Evolutionary conservation across 257 asterid species (phyloP), one percentile per base, ranked within the genome.

Genomic region (Henckelia pumila): DNA sequence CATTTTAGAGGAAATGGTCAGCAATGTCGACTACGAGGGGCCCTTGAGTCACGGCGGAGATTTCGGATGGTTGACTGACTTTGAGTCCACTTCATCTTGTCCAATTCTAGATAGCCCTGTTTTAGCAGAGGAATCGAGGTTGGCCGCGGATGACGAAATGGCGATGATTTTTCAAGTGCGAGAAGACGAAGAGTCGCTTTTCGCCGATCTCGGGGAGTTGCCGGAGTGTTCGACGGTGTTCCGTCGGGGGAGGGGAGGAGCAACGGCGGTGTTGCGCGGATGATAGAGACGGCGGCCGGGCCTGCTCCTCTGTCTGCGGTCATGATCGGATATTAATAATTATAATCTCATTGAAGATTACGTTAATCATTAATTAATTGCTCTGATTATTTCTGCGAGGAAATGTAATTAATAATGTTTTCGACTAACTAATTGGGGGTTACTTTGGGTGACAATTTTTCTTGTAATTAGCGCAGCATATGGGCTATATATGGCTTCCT

Each of bases 181-280:
- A 59, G 96, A 88, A 61, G 97, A 88, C 1, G 97, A 93, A 4
- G 99, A 86, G 60, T 78, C 83, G 11, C 78, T 91, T 2, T 94
- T 94, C 61, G 96, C 95, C 4, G 97, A 85, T 76, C 91, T 94
- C 4, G 97, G 95, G 0, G 95, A 86, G 80, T 28, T 94, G 83
- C 97, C 99, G 78, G 99, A 94, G 78, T 94, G 91, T 32, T 87
- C 97, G 0, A 74, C 78, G 22, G 99, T 88, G 17, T 94, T 94
- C 79, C 82, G 81, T 67, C 95, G 85, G 1, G 91, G 84, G 69
- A 76, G 88, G 74, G 61, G 88, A 80, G 69, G 86, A 71, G 73
- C 76, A 71, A 62, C 81, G 83, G 62, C 86, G 81, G 73, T 79
- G 75, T 7, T 68, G 79, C 56, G 64, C 85, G 78, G 64, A 75